Base-by-base conservation (phyloP, 2,329 filamentous ascomycete species). In the Onygenales sp. region DNA sequence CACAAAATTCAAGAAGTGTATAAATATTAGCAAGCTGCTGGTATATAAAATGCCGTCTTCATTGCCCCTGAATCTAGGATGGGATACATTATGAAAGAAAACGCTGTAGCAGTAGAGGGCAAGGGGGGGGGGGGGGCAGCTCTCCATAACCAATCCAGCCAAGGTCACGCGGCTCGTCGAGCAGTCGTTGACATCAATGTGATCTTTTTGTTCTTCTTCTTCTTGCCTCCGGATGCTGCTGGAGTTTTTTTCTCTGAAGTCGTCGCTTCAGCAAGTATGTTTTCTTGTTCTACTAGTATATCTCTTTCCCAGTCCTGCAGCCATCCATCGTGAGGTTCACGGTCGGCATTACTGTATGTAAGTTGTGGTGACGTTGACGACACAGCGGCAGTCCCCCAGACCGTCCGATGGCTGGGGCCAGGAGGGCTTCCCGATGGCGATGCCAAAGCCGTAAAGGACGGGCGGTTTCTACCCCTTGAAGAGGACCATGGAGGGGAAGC, bases 351-450 rank as follows among this genome's bases (percentile, higher is more conserved):
- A 3, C 70, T 69, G 32, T 72, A 66, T 9, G 67, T 58, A 32
- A 82, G 62, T 9, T 80, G 78, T 2, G 84, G 82, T 3, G 82
- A 84, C 0, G 72, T 72, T 0, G 82, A 74, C 2, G 74, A 64
- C 2, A 95, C 73, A 0, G 80, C 82, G 3, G 81, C 78, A 0
- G 92, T 97, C n/a, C 92, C 92, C 92, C 92, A 97, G 0, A 97
- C 89, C 0, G 92, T 97, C 57, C 83, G 84, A 41, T 49, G 21
- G 6, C 17, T 21, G 6, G 81, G 76, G 0, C 83, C 81, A 6
- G 82, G 84, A 0, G 91, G 90, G 57, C 87, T 94, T 1, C 87
- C 91, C 3, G 89, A 91, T 60, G 91, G 84, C 1, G 84, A 85
- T 0, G 87, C 86, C 21, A 95, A 72, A 11, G 73, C 71, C 35